phyloP scores from a whole-genome alignment of 768 basidiomycete genomes.

The Auriscalpium orientale region DNA sequence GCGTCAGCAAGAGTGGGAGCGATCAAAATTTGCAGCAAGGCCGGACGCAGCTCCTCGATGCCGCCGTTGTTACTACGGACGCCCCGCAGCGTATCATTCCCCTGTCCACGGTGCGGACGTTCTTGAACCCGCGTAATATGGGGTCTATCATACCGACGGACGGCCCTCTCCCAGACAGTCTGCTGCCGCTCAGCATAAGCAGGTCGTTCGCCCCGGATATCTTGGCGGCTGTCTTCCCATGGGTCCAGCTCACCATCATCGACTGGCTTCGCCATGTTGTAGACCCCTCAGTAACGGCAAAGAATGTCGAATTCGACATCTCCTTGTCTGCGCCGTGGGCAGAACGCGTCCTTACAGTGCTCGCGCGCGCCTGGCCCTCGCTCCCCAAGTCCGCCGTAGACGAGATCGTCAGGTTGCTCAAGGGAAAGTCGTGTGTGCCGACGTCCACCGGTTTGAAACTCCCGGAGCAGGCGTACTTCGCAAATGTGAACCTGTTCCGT shows the following conservation, averaged over 20 bases:
- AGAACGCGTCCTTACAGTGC: conserved; percentile 62
- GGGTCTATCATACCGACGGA: conserved; percentile 56
- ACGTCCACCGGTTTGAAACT: conserved; percentile 58
- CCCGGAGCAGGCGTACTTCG: conserved; percentile 75
- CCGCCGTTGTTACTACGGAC: conserved; percentile 49
- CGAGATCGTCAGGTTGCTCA: conserved; percentile 35
- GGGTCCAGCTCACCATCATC: conserved; percentile 67
- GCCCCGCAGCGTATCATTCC: conserved; percentile 52
- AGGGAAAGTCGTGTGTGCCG: conserved; percentile 41
- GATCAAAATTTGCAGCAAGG: conserved; percentile 33
- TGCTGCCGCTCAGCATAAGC: conserved; percentile 62
- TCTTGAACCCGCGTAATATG: conserved; percentile 56
- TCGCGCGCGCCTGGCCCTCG: conserved; percentile 69
- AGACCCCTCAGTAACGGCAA: conserved; percentile 33
- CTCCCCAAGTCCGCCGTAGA: conserved; percentile 40
- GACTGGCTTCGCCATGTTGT: conserved; percentile 73
- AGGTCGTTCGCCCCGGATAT: conserved; percentile 46
- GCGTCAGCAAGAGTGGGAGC: conserved; percentile 32
- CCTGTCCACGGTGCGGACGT: conserved; percentile 62
- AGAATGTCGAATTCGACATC: conserved; percentile 51
- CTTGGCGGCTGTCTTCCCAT: conserved; percentile 54
- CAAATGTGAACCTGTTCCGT: conserved; percentile 80
- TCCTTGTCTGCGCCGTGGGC: conserved; percentile 63
- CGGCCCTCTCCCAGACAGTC: conserved; percentile 66
- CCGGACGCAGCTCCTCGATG: conserved; percentile 59